Base-by-base conservation (phyloP, 2,329 filamentous ascomycete species). In the Trichoderma koningiopsis region DNA sequence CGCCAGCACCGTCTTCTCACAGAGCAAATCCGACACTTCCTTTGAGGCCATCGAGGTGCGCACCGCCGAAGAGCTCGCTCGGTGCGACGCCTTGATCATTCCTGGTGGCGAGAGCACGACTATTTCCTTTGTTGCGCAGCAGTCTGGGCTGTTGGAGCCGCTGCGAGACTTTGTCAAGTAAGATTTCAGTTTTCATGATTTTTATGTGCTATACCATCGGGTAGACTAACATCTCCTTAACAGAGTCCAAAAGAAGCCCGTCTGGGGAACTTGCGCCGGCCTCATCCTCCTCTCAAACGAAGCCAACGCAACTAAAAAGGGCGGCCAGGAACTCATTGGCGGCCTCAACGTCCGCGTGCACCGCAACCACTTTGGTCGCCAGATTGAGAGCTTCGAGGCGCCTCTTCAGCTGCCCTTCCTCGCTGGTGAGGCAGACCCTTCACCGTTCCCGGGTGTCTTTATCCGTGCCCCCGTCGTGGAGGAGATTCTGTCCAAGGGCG, bases 241-340 rank as follows among this genome's bases (percentile, higher is more conserved):
- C 72, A 95, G 92, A 76, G 83, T 92, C 52, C 83, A 88, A 64
- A 88, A 91, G 73, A 94, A 92, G 74, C 94, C 94, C 13, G 92
- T 92, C 29, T 99, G 95, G 95, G 96, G 96, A 68, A 98, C 96
- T 24, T 99, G 96, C 79, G 96, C 96, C 14, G 96, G 96, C 11
- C 86, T 98, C 69, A 97, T 99, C 74, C 83, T 98, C 60, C 89
- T 99, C 61, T 91, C 94, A 2, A 92, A 97, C 76, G 89, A 91
- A 70, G 95, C 94, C 61, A 97, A 95, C 78, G 88, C 91, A 71
- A 94, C 92, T 47, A 98, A 97, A 79, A 90, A 92, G 75, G 94
- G 93, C 55, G 95, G 95, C 0, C 96, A 98, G 79, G 93, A 97
- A 70, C 86, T 98, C 66, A 93, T 99, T 71, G 96, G 96, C 16